Conservation (phyloP, 768 basidiomycete genomes). For the Chlorophyllum brunneum region DNA sequence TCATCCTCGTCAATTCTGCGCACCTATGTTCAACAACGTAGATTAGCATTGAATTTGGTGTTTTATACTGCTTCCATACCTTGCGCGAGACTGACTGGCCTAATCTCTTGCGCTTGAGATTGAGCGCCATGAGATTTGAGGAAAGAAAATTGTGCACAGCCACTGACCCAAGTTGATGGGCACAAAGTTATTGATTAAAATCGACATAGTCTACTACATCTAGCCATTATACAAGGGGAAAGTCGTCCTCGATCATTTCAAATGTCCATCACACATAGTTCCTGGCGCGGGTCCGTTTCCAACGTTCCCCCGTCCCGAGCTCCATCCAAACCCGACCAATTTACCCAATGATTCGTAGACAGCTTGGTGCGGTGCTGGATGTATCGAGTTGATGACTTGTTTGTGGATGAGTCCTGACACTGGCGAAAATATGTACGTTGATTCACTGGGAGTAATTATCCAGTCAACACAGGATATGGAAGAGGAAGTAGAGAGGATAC, state of each 20-base stretch:
- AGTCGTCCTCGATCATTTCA: not conserved
- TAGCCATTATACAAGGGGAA: not conserved
- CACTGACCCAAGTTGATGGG: no score
- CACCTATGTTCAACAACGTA: not conserved
- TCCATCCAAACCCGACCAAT: constrained; percentile 32
- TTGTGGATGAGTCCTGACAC: constrained; percentile 55
- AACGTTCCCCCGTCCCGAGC: constrained; percentile 1
- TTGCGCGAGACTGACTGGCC: constrained; percentile 14
- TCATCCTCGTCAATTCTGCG: constrained; percentile 10
- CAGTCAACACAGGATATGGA: not conserved
- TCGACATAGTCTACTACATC: not conserved
- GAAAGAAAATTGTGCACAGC: constrained; percentile 14
- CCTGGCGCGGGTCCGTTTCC: constrained; percentile 6
- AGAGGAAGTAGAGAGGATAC: constrained; percentile 24
- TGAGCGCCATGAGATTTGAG: constrained; percentile 17
- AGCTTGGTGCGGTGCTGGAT: constrained; percentile 69
- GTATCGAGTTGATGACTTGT: constrained; percentile 72
- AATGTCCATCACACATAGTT: constrained; percentile 1
- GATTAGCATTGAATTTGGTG: not conserved
- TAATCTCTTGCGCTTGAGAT: constrained; percentile 24
- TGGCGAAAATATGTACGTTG: constrained; percentile 73
- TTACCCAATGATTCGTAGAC: constrained; percentile 57
- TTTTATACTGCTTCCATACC: constrained; percentile 11
- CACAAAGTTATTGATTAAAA: constrained; percentile 5
- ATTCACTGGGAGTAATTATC: constrained; percentile 39